Evolutionary conservation across 1,139 yeast genomes (phyloP).

Genomic region (Entelexis sorbosivorans): DNA sequence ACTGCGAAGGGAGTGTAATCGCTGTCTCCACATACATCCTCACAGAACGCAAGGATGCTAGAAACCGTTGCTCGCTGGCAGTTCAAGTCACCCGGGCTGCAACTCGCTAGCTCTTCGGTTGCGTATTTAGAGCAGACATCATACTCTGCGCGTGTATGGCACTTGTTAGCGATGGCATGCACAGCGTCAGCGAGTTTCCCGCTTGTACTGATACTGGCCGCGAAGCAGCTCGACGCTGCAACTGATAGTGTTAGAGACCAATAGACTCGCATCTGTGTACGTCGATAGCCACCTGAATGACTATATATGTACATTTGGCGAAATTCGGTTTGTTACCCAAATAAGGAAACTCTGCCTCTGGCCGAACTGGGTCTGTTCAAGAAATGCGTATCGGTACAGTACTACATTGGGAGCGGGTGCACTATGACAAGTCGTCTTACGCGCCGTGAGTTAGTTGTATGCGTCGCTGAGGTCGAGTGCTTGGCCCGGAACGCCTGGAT

Average conservation of each 20-base stretch:
- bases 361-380: too few relatives aligned
- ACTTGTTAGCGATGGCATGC: constrained; percentile 16
- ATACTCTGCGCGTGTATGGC: constrained; percentile 13
- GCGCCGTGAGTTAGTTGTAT: too few relatives aligned
- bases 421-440: too few relatives aligned
- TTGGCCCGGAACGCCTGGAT: too few relatives aligned
- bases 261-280: not conserved
- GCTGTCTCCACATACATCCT: constrained; percentile 13
- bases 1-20: constrained; percentile 5
- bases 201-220: not conserved
- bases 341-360: too few relatives aligned
- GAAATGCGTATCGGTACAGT: too few relatives aligned
- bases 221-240: not conserved
- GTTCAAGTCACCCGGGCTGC: constrained; percentile 23
- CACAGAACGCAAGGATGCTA: constrained; percentile 23
- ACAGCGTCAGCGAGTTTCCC: constrained; percentile 13
- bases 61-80: constrained; percentile 24
- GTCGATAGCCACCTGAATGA: not conserved
- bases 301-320: too few relatives aligned
- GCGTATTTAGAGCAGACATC: constrained; percentile 22
- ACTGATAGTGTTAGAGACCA: not conserved
- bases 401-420: too few relatives aligned
- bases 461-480: too few relatives aligned
- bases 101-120: constrained; percentile 17
- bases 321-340: too few relatives aligned